phyloP scores from a whole-genome alignment of 257 asterid genomes.

The Solanum pimpinellifolium region DNA sequence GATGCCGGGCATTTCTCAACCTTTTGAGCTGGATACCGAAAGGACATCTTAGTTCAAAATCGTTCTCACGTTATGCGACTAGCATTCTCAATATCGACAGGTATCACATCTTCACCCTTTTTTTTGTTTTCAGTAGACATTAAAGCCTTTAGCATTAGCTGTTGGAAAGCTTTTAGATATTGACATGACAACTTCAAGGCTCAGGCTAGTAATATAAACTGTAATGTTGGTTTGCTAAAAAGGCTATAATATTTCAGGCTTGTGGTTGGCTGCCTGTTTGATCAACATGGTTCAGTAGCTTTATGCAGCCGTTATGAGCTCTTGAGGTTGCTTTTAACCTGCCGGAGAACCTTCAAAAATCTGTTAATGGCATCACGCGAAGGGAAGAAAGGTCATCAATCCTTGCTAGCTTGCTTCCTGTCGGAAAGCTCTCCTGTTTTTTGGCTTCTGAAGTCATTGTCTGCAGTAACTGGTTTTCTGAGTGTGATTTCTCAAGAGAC shows the following conservation, averaged over 20 bases:
- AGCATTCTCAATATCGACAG: conserved; percentile 82
- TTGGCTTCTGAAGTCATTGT: conserved; percentile 74
- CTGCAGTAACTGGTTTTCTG: conserved; percentile 35
- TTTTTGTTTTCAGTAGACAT: not conserved
- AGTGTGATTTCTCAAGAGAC: conserved; percentile 31
- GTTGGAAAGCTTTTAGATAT: not conserved
- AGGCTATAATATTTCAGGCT: conserved; percentile 46
- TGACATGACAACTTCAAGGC: not conserved
- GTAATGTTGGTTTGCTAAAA: not conserved
- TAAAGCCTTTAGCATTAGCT: not conserved
- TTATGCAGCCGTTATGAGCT: conserved; percentile 27
- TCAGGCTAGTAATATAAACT: not conserved
- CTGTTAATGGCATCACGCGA: conserved; percentile 41
- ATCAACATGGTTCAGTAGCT: conserved; percentile 8
- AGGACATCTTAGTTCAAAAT: conserved; percentile 48
- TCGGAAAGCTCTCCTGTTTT: conserved; percentile 32
- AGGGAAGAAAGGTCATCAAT: conserved; percentile 22
- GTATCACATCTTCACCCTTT: conserved; percentile 20
- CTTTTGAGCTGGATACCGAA: conserved; percentile 72
- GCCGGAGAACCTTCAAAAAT: conserved; percentile 64
- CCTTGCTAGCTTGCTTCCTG: conserved; percentile 17
- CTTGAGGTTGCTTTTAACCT: conserved; percentile 55
- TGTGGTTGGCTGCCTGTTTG: conserved; percentile 54
- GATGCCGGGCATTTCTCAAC: conserved; percentile 42
- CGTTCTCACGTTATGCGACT: conserved; percentile 39